Base-by-base conservation (phyloP, 2,329 filamentous ascomycete genomes). In the Coleophoma eucalyptorum region DNA sequence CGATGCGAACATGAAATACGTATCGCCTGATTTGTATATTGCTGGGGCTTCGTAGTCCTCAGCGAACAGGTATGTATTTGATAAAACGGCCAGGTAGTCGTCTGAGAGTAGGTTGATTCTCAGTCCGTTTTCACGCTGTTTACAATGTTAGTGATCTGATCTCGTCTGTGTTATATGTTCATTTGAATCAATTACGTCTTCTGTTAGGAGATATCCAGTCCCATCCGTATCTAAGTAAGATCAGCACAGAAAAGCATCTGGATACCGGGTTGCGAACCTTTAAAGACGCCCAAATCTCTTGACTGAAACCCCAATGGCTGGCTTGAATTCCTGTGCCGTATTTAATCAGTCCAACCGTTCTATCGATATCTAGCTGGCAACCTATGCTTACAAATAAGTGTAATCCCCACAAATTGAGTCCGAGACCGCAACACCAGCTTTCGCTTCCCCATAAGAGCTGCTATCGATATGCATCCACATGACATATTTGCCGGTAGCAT, bases 391-490 rank as follows among this genome's bases (percentile, higher is more conserved):
- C 62, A 69, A 55, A 58, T 79, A 80, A 4, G 65, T 67, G 59
- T 87, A 89, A 37, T 73, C 68, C 2, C 85, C 84, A 56, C 84
- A 87, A 0, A 87, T 79, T 0, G 69, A 72, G 53, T 75, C 70
- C 0, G 78, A 75, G 0, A 77, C 83, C 0, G 84, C 85, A 5
- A 88, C 80, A 0, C 83, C 85, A 1, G 83, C 80, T 50, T 78
- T 80, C 0, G 84, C 85, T 34, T 86, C 83, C 1, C 72, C 74
- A 57, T 88, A 88, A 60, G 74, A 74, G 31, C 70, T 71, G 50
- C 70, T 75, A 60, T 89, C 84, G 45, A 87, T 85, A 61, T 88
- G 84, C 72, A 87, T 74, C 72, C 81, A 87, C 64, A 88, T 68
- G n/a, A 88, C 83, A 64, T 84, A 89, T 55, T 83, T 80, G 5